Base-by-base conservation (phyloP, 2,329 filamentous ascomycete species). In the Malbranchea cinnamomea region DNA sequence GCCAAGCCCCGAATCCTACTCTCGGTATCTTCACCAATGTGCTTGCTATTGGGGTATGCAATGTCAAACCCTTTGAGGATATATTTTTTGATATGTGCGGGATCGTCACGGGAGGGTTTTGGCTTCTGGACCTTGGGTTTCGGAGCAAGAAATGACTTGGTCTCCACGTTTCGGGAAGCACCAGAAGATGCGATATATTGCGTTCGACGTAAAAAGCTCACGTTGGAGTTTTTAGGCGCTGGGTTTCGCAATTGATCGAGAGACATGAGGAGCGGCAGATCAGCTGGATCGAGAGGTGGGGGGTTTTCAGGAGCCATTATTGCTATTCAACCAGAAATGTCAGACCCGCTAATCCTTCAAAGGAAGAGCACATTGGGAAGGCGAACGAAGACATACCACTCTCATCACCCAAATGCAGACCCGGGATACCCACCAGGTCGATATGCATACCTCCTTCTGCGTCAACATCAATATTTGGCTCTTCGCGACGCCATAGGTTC, bases 401-500 rank as follows among this genome's bases (percentile, higher is more conserved):
- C 63, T 95, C 87, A 53, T 95, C 84, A 35, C 85, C 87, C 47
- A 95, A 77, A 48, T 95, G 94, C 34, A 95, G 76, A 17, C 85
- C 84, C 5, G 87, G 87, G 61, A 95, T 82, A 47, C 89, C 89
- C 34, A 95, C 79, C 43, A 98, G 61, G 53, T 95, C 87, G 50
- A 98, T 74, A 36, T 85, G 84, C 89, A 98, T 95, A 34, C 89
- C 89, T 44, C 95, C 70, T 62, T 98, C 89, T 6, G 85, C 89
- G 69, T 98, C 89, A 17, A 84, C 84, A 57, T 98, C 89, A 37
- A 98, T 89, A 50, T 94, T 95, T 28, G 93, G 65, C 30, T 87
- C 81, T 61, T 95, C 89, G 48, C 93, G 84, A 48, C 87, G 69
- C 11, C 81, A 83, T 43, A 98, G 64, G 39, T 83, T 75, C 26